Evolutionary conservation across 2,329 filamentous ascomycete species (phyloP), one percentile per base, ranked within the genome.

Genomic region (Aureobasidium sp.): DNA sequence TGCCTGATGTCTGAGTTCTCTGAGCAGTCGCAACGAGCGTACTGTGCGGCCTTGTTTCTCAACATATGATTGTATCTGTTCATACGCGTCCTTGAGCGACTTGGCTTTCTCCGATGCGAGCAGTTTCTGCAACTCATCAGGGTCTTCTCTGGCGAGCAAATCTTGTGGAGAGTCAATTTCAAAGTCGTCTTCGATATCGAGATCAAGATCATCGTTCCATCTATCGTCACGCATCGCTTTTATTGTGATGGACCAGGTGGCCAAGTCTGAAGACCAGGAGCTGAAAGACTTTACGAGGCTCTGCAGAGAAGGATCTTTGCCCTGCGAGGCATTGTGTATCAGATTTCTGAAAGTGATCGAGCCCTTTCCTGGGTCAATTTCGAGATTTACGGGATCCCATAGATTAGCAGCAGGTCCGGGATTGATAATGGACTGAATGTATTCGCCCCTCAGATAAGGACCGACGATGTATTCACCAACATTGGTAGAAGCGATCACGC

Each of bases 21-120:
- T 82, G n/a, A 94, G 76, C 0, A 91, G 75, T 5, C 91, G 86
- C 1, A 95, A 72, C n/a, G 95, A 74, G 66, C 92, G 92, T 3
- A 75, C 73, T 7, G 75, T 73, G 75, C 81, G 81, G 64, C 76
- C 75, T 0, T 79, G 75, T 30, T 76, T 25, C 25, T 21, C 11
- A 7, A 37, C 21, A 8, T 78, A 16, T 2, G 45, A 54, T 8
- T 59, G 44, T 9, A 58, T 29, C 10, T 79, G 76, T 13, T 76
- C 69, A 67, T 89, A 86, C 0, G 86, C 81, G 48, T 79, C 75
- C 36, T 76, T 75, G 5, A 90, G 74, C 1, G 83, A 79, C 6
- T 77, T 70, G 53, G 85, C 76, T 80, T 37, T 84, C 32, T 61
- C 54, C 4, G 53, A 44, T 9, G 36, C 41, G 1, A 65, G 59